phyloP scores from a whole-genome alignment of 2,329 filamentous ascomycete species.

The Trichophyton rubrum region DNA sequence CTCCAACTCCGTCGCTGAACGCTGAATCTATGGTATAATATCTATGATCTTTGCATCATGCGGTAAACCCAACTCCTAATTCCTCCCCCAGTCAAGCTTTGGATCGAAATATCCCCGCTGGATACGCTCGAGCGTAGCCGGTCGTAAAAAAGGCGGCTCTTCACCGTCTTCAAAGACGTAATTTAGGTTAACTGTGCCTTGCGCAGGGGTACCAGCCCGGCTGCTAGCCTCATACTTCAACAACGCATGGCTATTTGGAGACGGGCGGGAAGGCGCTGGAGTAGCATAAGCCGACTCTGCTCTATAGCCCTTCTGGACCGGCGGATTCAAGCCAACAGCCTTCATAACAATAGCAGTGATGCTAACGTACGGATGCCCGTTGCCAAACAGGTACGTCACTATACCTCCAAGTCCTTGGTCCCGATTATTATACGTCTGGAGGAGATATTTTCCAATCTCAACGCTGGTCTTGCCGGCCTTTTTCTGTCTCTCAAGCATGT shows the following conservation, averaged over 20 bases:
- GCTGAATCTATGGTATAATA: too few species aligned
- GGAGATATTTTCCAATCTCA: conserved; percentile 13
- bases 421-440: conserved; percentile 5
- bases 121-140: conserved; percentile 8
- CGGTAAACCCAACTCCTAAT: not conserved
- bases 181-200: not conserved
- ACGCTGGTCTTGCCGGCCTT: conserved; percentile 6
- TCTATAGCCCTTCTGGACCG: not conserved
- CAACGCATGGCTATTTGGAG: not conserved
- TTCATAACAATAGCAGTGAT: conserved; percentile 11
- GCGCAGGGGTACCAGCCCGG: not conserved
- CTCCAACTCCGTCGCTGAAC: too few species aligned
- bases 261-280: not conserved
- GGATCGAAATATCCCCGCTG: conserved; percentile 4
- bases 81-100: not conserved
- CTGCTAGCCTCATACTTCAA: not conserved
- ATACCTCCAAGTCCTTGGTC: conserved; percentile 10
- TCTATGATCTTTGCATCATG: not conserved
- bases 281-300: not conserved
- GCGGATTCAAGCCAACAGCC: conserved; percentile 8
- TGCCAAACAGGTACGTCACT: conserved; percentile 12
- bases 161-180: not conserved
- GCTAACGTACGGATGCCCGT: conserved; percentile 5
- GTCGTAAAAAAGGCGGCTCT: conserved; percentile 5
- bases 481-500: conserved; percentile 2